A percentile compares a stretch with the other conserved stretches of the same genome.
These are phyloP conservation scores for Hypoxylon sp. DNA, from an alignment of 2,329 filamentous ascomycete genomes.

Conservation along the genomic window DNA sequence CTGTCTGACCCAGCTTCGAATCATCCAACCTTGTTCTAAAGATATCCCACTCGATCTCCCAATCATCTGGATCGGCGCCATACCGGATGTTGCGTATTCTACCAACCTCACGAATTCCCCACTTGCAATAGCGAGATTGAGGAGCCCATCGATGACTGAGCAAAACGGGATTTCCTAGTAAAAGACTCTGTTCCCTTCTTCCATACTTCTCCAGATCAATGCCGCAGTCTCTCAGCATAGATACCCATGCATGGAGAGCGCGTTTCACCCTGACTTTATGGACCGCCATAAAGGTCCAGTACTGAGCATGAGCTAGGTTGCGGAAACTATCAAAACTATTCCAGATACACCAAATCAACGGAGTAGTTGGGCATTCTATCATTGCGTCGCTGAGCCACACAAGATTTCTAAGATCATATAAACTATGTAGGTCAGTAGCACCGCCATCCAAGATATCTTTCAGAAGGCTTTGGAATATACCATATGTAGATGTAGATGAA, in stretches of 20 bases:
- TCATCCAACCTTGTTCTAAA: not conserved
- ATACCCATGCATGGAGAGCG: not conserved
- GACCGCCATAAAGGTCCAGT: not conserved
- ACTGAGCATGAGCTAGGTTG: not conserved
- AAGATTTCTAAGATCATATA: not conserved
- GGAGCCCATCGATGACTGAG: not conserved
- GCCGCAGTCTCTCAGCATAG: not conserved
- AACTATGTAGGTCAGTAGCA: not conserved
- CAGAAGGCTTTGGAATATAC: not conserved
- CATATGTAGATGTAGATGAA: not conserved
- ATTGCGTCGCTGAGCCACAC: not conserved
- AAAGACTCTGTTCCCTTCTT: not conserved
- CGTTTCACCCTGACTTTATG: not conserved
- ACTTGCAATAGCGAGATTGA: not conserved
- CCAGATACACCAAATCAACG: constrained; percentile 1
- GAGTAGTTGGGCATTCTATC: not conserved
- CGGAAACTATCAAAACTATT: not conserved
- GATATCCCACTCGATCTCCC: constrained; percentile 2
- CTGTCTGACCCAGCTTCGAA: not conserved
- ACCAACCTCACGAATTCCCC: not conserved
- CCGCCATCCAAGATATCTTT: not conserved
- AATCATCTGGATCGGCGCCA: constrained; percentile 1
- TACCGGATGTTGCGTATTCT: not conserved
- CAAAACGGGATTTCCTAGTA: not conserved
- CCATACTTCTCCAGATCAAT: not conserved